Evolutionary conservation across 2,329 filamentous ascomycete genomes (phyloP), one percentile per base, ranked within the genome.

Genomic region (Claviceps sp.): DNA sequence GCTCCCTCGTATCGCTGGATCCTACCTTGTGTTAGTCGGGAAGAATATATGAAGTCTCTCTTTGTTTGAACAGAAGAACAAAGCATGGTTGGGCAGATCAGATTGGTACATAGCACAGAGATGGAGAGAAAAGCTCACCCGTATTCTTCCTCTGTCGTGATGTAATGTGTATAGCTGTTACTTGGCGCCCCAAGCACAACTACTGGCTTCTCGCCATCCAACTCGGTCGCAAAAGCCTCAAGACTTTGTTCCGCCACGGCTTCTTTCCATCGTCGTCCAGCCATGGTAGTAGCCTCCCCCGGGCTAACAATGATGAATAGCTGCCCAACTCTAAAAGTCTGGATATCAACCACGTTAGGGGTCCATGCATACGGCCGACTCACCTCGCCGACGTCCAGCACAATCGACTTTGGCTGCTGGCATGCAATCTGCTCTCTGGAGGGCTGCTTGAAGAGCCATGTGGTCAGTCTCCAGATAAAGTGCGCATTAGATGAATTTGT

Each of bases 1-100:
- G 87, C 90, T 38, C 89, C 90, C 69, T 96, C 90, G 64, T 95
- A 95, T 37, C 90, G 82, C 67, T 96, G 90, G 48, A 90, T 76
- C 14, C 62, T 72, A 62, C 55, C 65, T 24, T 59, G 55, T 38
- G 48, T 56, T 26, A 56, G 53, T 44, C 16, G 5, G 3, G 20
- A 13, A 6, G n/a, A 13, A 5, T 22, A 49, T 14, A 22, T 37
- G 2, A 38, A 24, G 30, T 11, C 9, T 47, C 3, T 40, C 8
- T 42, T 42, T 18, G 6, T 41, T 41, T 16, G n/a, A 18, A n/a
- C 4, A 20, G 16, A 18, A 18, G 16, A 18, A 7, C 7, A 41
- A 20, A 41, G 16, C 8, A 41, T n/a, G 40, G 14, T 18, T 20
- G 20, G 41, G 11, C 8, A 43, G 18, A 18, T 8, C 8, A 22